Evolutionary conservation across 2,329 filamentous ascomycete genomes (phyloP).

Genomic region (Stemphylium beticola): DNA sequence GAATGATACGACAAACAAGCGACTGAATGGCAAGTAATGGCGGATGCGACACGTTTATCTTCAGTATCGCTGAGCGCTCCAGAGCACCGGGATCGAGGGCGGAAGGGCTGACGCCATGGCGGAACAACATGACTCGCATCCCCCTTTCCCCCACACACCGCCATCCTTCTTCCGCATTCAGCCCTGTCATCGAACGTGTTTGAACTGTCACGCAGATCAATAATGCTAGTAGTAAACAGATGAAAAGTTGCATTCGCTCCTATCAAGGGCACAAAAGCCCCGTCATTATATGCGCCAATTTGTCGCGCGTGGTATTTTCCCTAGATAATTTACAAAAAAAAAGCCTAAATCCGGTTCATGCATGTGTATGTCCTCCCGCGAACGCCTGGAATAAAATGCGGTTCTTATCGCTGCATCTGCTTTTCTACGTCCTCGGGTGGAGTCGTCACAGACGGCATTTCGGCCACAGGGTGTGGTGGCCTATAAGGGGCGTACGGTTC

Average conservation of each 20-base stretch:
- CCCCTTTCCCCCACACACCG: slow-evolving; percentile 2
- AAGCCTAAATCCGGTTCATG: not conserved
- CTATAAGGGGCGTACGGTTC: slow-evolving; percentile 35
- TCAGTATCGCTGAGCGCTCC: slow-evolving; percentile 12
- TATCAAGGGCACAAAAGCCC: not conserved
- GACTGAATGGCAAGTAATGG: slow-evolving; percentile 3
- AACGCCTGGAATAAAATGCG: not conserved
- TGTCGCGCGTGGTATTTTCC: not conserved
- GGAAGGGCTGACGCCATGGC: slow-evolving; percentile 28
- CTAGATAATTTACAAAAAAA: not conserved
- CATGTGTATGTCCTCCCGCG: not conserved
- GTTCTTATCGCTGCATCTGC: slow-evolving; percentile 11
- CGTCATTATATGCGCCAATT: not conserved
- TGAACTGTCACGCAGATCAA: not conserved
- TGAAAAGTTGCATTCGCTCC: not conserved
- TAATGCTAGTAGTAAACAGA: not conserved
- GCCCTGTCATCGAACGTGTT: not conserved
- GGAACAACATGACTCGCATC: slow-evolving; percentile 19
- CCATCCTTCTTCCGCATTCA: slow-evolving; percentile 1
- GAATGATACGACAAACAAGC: not conserved
- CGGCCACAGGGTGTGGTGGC: slow-evolving; percentile 26
- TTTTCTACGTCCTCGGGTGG: slow-evolving; percentile 34
- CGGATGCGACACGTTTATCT: slow-evolving; percentile 20
- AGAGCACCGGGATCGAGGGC: slow-evolving; percentile 16
- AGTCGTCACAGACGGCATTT: slow-evolving; percentile 26